Evolutionary conservation across 495 filamentous ascomycete genomes (phyloP), one percentile per base, ranked within the genome.

Genomic region (Penicillium ochrochloron): DNA sequence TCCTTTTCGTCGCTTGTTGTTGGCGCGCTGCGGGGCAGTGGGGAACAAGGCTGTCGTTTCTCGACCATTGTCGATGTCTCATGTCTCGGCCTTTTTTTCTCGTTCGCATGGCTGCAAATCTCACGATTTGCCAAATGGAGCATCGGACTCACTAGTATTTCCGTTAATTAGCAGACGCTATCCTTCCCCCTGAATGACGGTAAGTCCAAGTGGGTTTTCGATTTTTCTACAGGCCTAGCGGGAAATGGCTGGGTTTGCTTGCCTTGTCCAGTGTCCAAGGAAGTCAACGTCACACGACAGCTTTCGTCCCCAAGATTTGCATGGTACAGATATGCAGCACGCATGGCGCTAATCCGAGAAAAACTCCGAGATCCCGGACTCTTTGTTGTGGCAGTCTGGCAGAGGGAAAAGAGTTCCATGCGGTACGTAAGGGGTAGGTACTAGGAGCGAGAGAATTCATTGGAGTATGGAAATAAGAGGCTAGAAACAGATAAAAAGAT

Each of bases 11-110:
- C 67, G 67, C 63, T 66, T 66, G 66, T 60, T 48, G 50, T 69
- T 69, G 60, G 39, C 63, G 66, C 66, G 66, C 39, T 69, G 66
- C 60, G 66, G 66, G 63, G 66, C 63, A 15, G 59, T 52, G 52
- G 63, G 25, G 41, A 41, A 41, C 33, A 33, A 59, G 29, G 46
- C 59, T 60, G 59, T 52, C 35, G 23, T 58, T 58, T 31, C 31
- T 33, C 8, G 5, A 33, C 8, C 48, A 25, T 31, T 2, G 23
- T 48, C 3, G 19, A n/a, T 48, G 44, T 48, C 44, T 21, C 44
- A n/a, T 48, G 44, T 48, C 44, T 21, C 44, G 5, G 10, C n/a
- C 25, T 27, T 2, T 48, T 2, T 48, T 25, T 3, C 21, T 12
- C 19, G 2, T 14, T n/a, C 23, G 21, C 46, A 25, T 50, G 25